Evolutionary conservation across 169 alveolate species (phyloP), one percentile per base, ranked within the genome.

Genomic region (Eimeria nieschulzi): DNA sequence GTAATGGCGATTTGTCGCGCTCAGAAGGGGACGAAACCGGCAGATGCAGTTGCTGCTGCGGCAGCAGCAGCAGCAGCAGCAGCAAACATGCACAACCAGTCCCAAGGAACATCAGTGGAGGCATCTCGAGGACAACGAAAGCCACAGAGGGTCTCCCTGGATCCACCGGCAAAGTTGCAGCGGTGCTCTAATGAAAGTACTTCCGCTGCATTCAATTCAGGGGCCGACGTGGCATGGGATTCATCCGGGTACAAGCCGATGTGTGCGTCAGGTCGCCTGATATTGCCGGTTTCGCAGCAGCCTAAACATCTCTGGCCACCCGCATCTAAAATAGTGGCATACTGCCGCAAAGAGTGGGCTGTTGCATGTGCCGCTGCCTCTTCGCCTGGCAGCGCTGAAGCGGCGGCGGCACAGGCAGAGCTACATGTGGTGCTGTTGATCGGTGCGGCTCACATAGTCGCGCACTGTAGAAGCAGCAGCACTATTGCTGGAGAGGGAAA

Each of bases 21-120:
- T 1, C 23, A 21, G 64, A 15, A 68, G 6, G 39, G 17, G 12
- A 13, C 78, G 12, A 23, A 13, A 9, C 51, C 78, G 13, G 78
- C 78, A 10, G 78, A 17, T 19, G 78, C 78, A n/a, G 78, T 23
- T 19, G 78, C 78, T 68, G 78, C 78, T 68, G 78, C 78, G 12
- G 46, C 70, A 61, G 70, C 70, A 2, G 70, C 70, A 61, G 70
- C 70, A 61, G 70, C 70, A 61, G 70, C 70, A 61, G 70, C 70
- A 17, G 70, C 70, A 5, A 13, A 17, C 25, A 1, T 61, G 70
- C 70, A 61, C 0, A 61, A 61, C 25, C 70, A 61, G 70, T 19
- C 17, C 25, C 70, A 61, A 61, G 70, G 0, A 0, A 19, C 70
- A 61, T 61, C 70, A 61, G 70, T 17, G 21, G 70, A 13, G 21